Percentiles rank a stretch among this genome's conserved stretches.
Conservation (phyloP, 768 basidiomycete species). For the Mrakia frigida region DNA sequence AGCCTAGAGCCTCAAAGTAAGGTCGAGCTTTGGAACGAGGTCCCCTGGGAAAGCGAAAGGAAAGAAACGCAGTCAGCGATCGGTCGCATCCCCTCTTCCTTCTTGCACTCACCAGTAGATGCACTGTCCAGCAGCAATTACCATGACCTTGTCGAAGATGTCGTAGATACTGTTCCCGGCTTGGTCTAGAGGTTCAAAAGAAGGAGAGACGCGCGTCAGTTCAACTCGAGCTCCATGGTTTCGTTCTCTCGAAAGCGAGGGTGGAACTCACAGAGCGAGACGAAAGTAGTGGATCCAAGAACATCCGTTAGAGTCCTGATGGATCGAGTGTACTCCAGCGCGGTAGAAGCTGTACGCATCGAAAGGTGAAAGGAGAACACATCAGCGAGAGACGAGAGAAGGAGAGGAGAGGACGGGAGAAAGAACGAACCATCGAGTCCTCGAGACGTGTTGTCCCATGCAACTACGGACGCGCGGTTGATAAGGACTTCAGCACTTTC, state of each 20-base stretch:
- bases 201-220: background rate
- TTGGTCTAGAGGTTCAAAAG: background rate
- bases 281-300: constrained; percentile 47
- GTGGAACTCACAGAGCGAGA: constrained; percentile 46
- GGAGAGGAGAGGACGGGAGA: too few species aligned
- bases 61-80: background rate
- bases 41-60: background rate
- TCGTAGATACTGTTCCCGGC: constrained; percentile 36
- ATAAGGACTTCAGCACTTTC: constrained; percentile 26
- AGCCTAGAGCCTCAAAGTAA: constrained; percentile 52
- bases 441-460: constrained; percentile 42
- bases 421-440: constrained; percentile 40
- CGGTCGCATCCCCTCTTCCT: background rate
- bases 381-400: too few species aligned
- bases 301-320: constrained; percentile 49
- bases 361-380: too few species aligned
- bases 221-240: too few species aligned
- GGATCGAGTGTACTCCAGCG: constrained; percentile 51
- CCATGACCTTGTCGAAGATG: constrained; percentile 19
- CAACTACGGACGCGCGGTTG: constrained; percentile 38
- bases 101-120: constrained; percentile 50
- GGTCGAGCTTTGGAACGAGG: constrained; percentile 43
- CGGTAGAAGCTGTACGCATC: constrained; percentile 44
- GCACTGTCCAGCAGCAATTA: constrained; percentile 45
- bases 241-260: too few species aligned